A percentile compares a stretch with the other conserved stretches of the same genome.
Evolutionary conservation across 1,284 basidiomycete genomes (phyloP).

Genomic region (Ceratobasidium sp.): DNA sequence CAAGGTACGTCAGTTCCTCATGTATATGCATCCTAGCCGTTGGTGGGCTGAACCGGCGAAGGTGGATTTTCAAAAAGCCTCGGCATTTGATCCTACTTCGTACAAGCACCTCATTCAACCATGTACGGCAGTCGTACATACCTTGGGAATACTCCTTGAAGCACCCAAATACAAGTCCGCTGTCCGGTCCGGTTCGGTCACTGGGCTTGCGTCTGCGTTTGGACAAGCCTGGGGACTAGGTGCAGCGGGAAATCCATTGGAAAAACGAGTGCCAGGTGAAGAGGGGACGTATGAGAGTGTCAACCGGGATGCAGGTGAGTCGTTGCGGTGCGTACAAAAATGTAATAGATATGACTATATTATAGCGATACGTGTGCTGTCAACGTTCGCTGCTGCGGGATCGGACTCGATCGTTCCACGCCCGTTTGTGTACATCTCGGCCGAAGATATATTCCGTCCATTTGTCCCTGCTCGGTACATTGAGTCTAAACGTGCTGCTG

Average conservation of each 20-base stretch:
- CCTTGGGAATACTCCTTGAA: slow-evolving; percentile 92
- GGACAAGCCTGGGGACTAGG: slow-evolving; percentile 50
- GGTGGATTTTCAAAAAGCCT: slow-evolving; percentile 84
- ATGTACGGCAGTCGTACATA: slow-evolving; percentile 86
- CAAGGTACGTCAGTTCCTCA: slow-evolving; percentile 56
- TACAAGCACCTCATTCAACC: slow-evolving; percentile 72
- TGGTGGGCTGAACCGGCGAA: slow-evolving; percentile 46
- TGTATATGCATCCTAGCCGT: slow-evolving; percentile 35
- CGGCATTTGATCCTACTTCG: slow-evolving; percentile 76
- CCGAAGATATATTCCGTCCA: slow-evolving; percentile 91
- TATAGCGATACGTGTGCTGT: slow-evolving; percentile 74
- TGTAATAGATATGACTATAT: slow-evolving; percentile 28
- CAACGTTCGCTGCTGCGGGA: slow-evolving; percentile 66
- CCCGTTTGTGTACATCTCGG: slow-evolving; percentile 92
- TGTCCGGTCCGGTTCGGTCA: slow-evolving; percentile 63
- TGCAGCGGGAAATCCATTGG: slow-evolving; percentile 67
- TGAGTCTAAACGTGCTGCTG: slow-evolving; percentile 88
- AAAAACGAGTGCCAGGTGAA: slow-evolving; percentile 49
- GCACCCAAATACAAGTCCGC: slow-evolving; percentile 80
- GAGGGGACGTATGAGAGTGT: slow-evolving; percentile 73
- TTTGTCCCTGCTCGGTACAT: slow-evolving; percentile 86
- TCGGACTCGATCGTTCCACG: slow-evolving; percentile 51
- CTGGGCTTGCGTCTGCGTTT: slow-evolving; percentile 61
- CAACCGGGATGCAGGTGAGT: slow-evolving; percentile 90
- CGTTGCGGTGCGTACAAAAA: background rate